These are phyloP conservation scores for Acaromyces ingoldii DNA, from an alignment of 1,284 basidiomycete species.

Conservation along the genomic window DNA sequence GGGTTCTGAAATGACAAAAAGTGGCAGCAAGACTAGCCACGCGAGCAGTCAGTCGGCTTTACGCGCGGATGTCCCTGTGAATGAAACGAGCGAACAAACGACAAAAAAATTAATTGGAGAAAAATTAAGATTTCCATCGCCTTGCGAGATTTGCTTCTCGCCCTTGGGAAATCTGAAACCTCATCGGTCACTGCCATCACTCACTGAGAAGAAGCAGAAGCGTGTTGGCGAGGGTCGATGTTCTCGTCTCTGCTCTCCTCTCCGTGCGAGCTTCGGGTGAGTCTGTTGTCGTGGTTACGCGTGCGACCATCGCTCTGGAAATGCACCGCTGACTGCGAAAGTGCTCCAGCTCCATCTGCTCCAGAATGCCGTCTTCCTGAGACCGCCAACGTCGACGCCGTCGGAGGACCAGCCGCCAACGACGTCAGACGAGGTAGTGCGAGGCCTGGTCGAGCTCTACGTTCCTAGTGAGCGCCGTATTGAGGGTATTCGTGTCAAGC, in stretches of 20 bases:
- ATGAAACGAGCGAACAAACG: no score
- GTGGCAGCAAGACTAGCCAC: no score
- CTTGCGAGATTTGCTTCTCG: no score
- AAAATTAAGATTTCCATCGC: no score
- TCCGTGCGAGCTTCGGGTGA: constrained; percentile 13
- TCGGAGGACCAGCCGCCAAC: constrained; percentile 38
- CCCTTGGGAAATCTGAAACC: no score
- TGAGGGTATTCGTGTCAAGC: constrained; percentile 42
- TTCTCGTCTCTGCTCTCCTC: constrained; percentile 10
- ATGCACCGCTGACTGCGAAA: no score
- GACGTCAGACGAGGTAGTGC: constrained; percentile 46
- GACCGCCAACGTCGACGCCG: constrained; percentile 38
- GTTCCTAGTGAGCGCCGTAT: constrained; percentile 44
- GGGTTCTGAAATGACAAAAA: no score
- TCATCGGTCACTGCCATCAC: background rate
- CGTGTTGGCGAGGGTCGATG: background rate
- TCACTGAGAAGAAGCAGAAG: background rate
- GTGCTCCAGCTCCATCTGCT: constrained; percentile 41
- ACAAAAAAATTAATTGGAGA: no score
- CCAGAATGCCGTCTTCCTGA: constrained; percentile 45
- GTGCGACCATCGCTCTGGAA: background rate
- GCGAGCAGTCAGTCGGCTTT: no score
- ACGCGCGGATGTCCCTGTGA: no score
- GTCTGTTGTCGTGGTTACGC: background rate
- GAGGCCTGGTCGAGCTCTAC: constrained; percentile 47